phyloP scores from a whole-genome alignment of 257 asterid genomes.

The Solanum megistacrolobum region DNA sequence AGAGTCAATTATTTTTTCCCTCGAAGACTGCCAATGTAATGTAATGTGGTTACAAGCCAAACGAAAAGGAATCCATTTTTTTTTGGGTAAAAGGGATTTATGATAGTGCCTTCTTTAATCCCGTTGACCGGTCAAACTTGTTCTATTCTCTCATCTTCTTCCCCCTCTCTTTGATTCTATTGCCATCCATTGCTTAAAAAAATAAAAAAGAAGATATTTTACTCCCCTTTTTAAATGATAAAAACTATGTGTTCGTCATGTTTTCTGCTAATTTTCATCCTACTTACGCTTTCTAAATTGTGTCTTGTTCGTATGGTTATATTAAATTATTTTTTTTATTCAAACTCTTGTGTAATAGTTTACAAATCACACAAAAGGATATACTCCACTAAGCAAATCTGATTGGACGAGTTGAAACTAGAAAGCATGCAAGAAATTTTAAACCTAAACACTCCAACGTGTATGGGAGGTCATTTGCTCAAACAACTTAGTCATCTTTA shows the following conservation, averaged over 20 bases:
- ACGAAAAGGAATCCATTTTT: conserved; percentile 30
- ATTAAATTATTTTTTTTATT: no score
- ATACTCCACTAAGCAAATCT: neutral
- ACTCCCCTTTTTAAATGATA: neutral
- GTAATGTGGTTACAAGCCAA: neutral
- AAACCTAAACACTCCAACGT: neutral
- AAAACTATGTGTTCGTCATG: neutral
- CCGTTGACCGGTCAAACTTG: conserved; percentile 51
- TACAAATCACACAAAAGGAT: neutral
- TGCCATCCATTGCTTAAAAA: neutral
- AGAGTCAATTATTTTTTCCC: neutral
- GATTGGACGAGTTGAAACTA: neutral
- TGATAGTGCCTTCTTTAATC: conserved; percentile 5
- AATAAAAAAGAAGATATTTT: neutral
- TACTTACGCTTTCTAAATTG: neutral
- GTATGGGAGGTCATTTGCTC: neutral
- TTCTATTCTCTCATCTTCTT: conserved; percentile 11
- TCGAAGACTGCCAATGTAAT: conserved; percentile 26
- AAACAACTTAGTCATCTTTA: neutral
- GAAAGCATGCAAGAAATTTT: neutral
- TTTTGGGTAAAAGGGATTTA: conserved; percentile 40
- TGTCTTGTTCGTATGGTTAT: neutral
- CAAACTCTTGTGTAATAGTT: neutral
- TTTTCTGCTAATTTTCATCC: neutral
- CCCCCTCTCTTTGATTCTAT: neutral